Evolutionary conservation across 805 yeast species (phyloP).

Genomic region (Grigorovia jiainica): DNA sequence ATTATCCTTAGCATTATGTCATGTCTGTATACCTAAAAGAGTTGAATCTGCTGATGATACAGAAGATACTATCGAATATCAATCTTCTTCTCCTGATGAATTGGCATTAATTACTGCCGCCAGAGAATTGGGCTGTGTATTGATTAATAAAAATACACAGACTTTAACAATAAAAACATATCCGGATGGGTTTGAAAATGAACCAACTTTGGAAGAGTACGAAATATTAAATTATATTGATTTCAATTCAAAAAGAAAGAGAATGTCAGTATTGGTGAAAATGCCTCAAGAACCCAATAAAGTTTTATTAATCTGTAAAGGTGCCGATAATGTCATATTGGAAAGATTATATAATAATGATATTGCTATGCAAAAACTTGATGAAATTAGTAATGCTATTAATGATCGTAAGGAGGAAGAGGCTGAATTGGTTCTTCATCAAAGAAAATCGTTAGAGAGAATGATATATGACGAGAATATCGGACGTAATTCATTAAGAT

Average conservation of each 20-base stretch:
- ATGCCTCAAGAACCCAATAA: constrained; percentile 57
- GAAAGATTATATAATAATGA: constrained; percentile 56
- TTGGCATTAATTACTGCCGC: constrained; percentile 91
- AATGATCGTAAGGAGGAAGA: constrained; percentile 62
- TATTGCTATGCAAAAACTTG: constrained; percentile 53
- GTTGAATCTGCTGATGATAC: constrained; percentile 11
- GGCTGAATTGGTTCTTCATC: constrained; percentile 62
- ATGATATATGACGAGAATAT: constrained; percentile 12
- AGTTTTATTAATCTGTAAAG: constrained; percentile 77
- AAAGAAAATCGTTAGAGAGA: constrained; percentile 39
- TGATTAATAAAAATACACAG: constrained; percentile 55
- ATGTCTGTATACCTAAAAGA: constrained; percentile 71
- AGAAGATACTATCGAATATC: constrained; percentile 59
- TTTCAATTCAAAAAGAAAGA: constrained; percentile 76
- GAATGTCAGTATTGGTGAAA: constrained; percentile 83
- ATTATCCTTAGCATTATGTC: constrained; percentile 77
- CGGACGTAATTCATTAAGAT: constrained; percentile 28
- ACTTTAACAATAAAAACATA: constrained; percentile 61
- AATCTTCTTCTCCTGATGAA: constrained; percentile 95
- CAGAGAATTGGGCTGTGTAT: constrained; percentile 86
- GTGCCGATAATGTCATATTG: constrained; percentile 86
- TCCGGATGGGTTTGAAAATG: constrained; percentile 68
- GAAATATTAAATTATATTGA: constrained; percentile 75
- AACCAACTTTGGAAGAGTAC: constrained; percentile 58
- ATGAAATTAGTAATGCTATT: constrained; percentile 50